Evolutionary conservation across 495 filamentous ascomycete genomes (phyloP).

Genomic region (Terfezia boudieri): DNA sequence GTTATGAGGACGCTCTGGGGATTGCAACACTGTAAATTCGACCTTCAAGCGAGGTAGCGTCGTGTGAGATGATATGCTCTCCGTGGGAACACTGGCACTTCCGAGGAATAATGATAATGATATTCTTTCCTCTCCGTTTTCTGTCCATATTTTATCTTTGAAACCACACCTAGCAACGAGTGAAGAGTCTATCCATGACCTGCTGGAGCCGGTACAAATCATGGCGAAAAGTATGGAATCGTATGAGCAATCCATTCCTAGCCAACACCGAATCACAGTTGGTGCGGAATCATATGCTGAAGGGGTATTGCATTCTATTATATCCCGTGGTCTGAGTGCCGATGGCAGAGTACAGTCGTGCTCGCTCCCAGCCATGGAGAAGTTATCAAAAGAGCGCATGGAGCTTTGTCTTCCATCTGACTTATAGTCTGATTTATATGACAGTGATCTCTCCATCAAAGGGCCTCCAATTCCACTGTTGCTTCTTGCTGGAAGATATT

Average conservation of each 20-base stretch:
- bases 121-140: constrained; percentile 40
- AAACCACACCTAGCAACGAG: constrained; percentile 52
- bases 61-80: constrained; percentile 29
- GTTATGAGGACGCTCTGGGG: constrained; percentile 4
- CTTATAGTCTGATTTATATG: constrained; percentile 91
- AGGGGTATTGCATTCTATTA: constrained; percentile 14
- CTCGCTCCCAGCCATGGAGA: constrained; percentile 16
- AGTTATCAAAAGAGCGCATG: constrained; percentile 18
- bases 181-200: constrained; percentile 49
- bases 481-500: constrained; percentile 50
- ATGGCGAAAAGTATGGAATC: constrained; percentile 73
- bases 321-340: constrained; percentile 9
- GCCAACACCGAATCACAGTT: constrained; percentile 88
- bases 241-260: constrained; percentile 66
- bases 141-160: constrained; percentile 38
- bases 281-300: constrained; percentile 44
- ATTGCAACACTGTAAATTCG: constrained; percentile 42
- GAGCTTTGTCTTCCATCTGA: constrained; percentile 82
- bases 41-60: constrained; percentile 62
- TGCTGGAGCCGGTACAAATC: constrained; percentile 77
- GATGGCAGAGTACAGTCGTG: constrained; percentile 8
- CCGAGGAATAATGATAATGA: constrained; percentile 68
- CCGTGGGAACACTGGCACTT: constrained; percentile 32
- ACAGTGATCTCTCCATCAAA: constrained; percentile 71
- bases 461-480: constrained; percentile 64